Conservation (phyloP, 2,329 filamentous ascomycete genomes). For the Penicillium digitatum region DNA sequence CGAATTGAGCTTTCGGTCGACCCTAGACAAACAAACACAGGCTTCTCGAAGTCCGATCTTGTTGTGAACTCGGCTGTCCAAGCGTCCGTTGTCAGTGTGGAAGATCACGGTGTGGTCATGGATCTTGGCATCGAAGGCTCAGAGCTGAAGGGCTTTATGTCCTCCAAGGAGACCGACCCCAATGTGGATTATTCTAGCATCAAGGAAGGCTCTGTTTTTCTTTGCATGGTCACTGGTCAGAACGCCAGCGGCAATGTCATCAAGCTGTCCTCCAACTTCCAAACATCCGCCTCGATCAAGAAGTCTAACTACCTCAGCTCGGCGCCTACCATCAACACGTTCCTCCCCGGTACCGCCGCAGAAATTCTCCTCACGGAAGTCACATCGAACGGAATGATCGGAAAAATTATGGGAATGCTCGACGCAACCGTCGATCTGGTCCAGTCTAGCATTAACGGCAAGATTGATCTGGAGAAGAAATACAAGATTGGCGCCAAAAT, state of each 20-base stretch:
- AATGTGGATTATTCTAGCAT: slow-evolving; percentile 63
- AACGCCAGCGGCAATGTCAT: slow-evolving; percentile 75
- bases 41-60: slow-evolving; percentile 67
- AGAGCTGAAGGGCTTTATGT: slow-evolving; percentile 74
- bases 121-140: slow-evolving; percentile 71
- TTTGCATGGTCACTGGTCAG: slow-evolving; percentile 75
- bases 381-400: slow-evolving; percentile 68
- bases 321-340: slow-evolving; percentile 82
- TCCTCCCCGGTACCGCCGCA: slow-evolving; percentile 85
- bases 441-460: slow-evolving; percentile 74
- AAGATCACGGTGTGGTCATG: slow-evolving; percentile 94
- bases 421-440: slow-evolving; percentile 87
- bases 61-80: slow-evolving; percentile 75
- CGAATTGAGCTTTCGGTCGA: slow-evolving; percentile 84
- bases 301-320: slow-evolving; percentile 64
- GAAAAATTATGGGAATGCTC: slow-evolving; percentile 87
- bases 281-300: slow-evolving; percentile 64
- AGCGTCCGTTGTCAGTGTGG: slow-evolving; percentile 83
- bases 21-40: slow-evolving; percentile 72
- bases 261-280: slow-evolving; percentile 73
- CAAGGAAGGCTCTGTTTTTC: slow-evolving; percentile 76
- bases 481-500: slow-evolving; percentile 81
- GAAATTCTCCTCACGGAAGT: slow-evolving; percentile 79
- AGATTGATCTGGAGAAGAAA: slow-evolving; percentile 67
- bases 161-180: slow-evolving; percentile 73